phyloP scores from a whole-genome alignment of 164 flowering plant genomes.

The Nymphaea colorata region DNA sequence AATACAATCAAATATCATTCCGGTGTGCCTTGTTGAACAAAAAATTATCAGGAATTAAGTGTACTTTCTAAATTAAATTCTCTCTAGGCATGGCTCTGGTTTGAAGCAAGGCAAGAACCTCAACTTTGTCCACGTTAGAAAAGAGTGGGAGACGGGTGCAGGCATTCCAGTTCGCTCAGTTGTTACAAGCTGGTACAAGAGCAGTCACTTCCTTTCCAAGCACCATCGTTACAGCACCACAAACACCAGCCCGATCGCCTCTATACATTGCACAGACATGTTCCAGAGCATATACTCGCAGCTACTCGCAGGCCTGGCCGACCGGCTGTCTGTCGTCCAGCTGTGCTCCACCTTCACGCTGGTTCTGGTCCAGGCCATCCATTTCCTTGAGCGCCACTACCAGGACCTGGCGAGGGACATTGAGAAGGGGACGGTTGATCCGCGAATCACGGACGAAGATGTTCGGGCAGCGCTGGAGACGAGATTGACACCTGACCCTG shows the following conservation, averaged over 20 bases:
- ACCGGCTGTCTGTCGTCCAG: slow-evolving; percentile 43
- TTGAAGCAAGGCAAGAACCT: slow-evolving; percentile 69
- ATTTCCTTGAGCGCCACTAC: slow-evolving; percentile 61
- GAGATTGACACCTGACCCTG: slow-evolving; percentile 30
- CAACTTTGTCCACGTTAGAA: slow-evolving; percentile 47
- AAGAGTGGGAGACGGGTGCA: slow-evolving; percentile 50
- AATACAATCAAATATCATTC: too few species aligned
- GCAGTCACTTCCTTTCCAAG: slow-evolving; percentile 50
- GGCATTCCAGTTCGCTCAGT: slow-evolving; percentile 72
- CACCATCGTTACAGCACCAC: slow-evolving; percentile 55
- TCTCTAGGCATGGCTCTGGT: slow-evolving; percentile 45
- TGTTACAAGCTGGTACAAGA: slow-evolving; percentile 67
- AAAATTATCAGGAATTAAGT: too few species aligned
- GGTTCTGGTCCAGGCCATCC: slow-evolving; percentile 59
- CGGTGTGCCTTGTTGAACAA: too few species aligned
- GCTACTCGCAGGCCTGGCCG: slow-evolving; percentile 62
- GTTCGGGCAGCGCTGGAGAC: slow-evolving; percentile 19
- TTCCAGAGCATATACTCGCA: slow-evolving; percentile 84
- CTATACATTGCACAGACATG: slow-evolving; percentile 58
- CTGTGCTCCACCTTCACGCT: slow-evolving; percentile 75
- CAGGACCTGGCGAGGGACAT: slow-evolving; percentile 36
- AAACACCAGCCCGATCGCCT: slow-evolving; percentile 67
- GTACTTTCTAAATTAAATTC: too few species aligned
- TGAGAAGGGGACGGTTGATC: slow-evolving; percentile 31
- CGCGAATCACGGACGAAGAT: slow-evolving; percentile 31